Conservation (phyloP, 352 stramenopile genomes). For the Phytophthora pini region DNA sequence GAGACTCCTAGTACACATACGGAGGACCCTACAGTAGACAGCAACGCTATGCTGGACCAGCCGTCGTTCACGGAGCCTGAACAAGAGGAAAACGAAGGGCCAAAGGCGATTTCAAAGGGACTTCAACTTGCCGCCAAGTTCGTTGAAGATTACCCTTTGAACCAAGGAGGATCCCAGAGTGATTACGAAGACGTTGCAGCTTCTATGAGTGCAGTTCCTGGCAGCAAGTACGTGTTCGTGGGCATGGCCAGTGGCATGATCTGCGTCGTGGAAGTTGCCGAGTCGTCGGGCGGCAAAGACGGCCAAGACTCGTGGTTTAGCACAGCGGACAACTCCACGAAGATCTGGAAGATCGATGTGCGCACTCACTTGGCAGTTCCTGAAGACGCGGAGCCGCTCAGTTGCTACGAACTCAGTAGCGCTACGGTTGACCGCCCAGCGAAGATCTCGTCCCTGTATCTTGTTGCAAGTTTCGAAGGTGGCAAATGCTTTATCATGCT, state of each 20-base stretch:
- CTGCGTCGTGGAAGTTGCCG: constrained; percentile 62
- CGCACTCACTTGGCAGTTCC: constrained; percentile 51
- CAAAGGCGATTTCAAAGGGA: constrained; percentile 17
- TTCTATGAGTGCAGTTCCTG: constrained; percentile 52
- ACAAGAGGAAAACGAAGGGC: constrained; percentile 16
- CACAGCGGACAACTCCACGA: constrained; percentile 26
- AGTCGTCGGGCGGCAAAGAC: background rate
- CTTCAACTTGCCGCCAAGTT: constrained; percentile 43
- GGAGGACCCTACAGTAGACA: constrained; percentile 7
- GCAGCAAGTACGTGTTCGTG: constrained; percentile 72
- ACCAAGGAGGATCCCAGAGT: constrained; percentile 52
- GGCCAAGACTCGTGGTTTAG: constrained; percentile 44
- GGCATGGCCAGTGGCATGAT: constrained; percentile 80
- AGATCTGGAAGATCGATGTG: constrained; percentile 86
- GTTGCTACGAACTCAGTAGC: constrained; percentile 65
- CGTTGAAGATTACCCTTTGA: constrained; percentile 65
- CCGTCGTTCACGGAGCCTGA: constrained; percentile 20
- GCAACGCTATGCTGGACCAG: constrained; percentile 31
- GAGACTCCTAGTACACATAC: constrained; percentile 11
- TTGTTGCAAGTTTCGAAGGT: constrained; percentile 79
- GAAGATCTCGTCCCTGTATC: constrained; percentile 44
- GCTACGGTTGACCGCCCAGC: constrained; percentile 45
- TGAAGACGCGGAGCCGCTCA: constrained; percentile 28
- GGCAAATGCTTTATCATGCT: constrained; percentile 86
- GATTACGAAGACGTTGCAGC: constrained; percentile 58